Conservation (phyloP, 2,329 filamentous ascomycete species). For the Chaetomium strumarium region DNA sequence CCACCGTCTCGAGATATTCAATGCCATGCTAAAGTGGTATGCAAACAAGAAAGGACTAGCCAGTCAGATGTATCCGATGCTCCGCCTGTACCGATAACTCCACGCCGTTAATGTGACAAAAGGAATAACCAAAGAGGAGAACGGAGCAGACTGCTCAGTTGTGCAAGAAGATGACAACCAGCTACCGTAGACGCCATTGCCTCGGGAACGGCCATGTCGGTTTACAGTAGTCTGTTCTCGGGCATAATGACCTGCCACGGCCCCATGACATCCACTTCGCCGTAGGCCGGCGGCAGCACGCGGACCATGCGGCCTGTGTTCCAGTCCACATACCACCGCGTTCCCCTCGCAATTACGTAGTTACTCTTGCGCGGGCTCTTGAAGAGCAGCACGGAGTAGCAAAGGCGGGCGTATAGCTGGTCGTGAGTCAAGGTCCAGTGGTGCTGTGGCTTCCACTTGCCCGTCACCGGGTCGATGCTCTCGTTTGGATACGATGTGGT, state of each 20-base stretch:
- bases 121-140: constrained; percentile 10
- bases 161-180: constrained; percentile 1
- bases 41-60: constrained; percentile 10
- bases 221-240: constrained; percentile 43
- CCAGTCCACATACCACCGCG: constrained; percentile 57
- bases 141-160: not conserved
- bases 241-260: constrained; percentile 46
- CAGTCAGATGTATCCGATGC: constrained; percentile 13
- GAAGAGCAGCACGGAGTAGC: constrained; percentile 53
- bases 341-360: constrained; percentile 51
- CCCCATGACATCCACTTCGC: constrained; percentile 44
- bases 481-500: constrained; percentile 41
- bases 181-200: not conserved
- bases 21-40: constrained; percentile 13
- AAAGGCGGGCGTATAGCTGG: constrained; percentile 54
- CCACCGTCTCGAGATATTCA: not conserved
- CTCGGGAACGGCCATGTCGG: not conserved
- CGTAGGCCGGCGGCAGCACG: constrained; percentile 49
- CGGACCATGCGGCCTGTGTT: constrained; percentile 48
- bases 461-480: constrained; percentile 42
- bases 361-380: constrained; percentile 53
- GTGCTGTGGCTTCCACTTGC: constrained; percentile 52
- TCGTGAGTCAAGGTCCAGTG: constrained; percentile 52
- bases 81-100: constrained; percentile 10
- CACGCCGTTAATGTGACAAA: constrained; percentile 5